These are phyloP conservation scores for Entomortierella beljakovae DNA, from an alignment of 192 early-diverging fungal species.

Conservation along the genomic window DNA sequence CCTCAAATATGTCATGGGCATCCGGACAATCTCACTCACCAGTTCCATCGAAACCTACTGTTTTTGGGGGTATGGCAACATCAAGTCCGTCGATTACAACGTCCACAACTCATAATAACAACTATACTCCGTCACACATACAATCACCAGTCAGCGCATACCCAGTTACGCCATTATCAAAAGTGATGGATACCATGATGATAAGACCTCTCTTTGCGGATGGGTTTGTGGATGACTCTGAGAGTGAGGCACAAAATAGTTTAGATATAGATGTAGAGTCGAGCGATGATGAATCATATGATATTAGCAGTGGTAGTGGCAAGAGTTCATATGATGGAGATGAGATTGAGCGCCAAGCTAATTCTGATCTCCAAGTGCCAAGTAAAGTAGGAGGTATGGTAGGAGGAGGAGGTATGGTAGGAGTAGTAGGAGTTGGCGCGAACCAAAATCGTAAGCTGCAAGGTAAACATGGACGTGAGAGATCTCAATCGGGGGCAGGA, in stretches of 20 bases:
- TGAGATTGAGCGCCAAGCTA: conserved; percentile 42
- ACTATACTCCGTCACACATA: neutral
- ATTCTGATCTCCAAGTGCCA: conserved; percentile 16
- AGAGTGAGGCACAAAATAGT: conserved; percentile 55
- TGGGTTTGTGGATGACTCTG: conserved; percentile 63
- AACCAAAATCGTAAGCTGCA: neutral
- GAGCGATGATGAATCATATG: conserved; percentile 1
- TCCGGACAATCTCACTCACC: neutral
- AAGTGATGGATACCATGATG: conserved; percentile 56
- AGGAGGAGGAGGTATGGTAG: conserved; percentile 27
- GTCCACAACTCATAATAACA: neutral
- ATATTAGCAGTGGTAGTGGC: neutral
- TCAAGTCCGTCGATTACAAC: neutral
- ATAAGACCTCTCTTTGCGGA: conserved; percentile 66
- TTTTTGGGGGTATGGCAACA: conserved; percentile 15
- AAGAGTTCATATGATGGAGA: conserved; percentile 25
- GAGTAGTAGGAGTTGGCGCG: neutral
- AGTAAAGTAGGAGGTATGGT: neutral
- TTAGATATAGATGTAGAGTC: conserved; percentile 6
- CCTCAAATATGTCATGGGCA: conserved; percentile 2
- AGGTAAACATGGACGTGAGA: neutral
- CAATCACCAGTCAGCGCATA: neutral
- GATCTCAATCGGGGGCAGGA: neutral
- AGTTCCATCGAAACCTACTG: neutral
- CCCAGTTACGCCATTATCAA: conserved; percentile 16